These are phyloP conservation scores for Pyrenophora teres DNA, from an alignment of 2,329 filamentous ascomycete genomes.

Conservation along the genomic window DNA sequence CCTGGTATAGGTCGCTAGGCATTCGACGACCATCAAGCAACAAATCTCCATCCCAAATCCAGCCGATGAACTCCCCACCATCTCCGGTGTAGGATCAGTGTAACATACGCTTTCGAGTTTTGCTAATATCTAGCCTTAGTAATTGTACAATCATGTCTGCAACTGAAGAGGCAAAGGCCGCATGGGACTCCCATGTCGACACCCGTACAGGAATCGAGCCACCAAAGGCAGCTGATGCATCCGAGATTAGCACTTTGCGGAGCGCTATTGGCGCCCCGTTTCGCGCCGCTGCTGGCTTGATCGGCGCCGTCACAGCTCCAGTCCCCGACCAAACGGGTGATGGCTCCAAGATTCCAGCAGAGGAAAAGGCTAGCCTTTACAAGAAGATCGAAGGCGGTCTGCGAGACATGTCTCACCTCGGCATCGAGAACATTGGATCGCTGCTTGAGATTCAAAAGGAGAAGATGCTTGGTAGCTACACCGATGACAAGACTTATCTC, in stretches of 20 bases:
- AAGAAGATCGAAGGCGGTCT: constrained; percentile 43
- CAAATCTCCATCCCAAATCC: not conserved
- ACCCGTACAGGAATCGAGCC: constrained; percentile 35
- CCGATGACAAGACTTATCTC: constrained; percentile 66
- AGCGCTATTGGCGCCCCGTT: constrained; percentile 38
- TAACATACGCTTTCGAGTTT: not conserved
- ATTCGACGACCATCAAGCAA: not conserved
- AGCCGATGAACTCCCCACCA: not conserved
- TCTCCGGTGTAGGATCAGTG: not conserved
- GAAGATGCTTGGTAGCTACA: constrained; percentile 55
- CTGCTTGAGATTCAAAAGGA: constrained; percentile 44
- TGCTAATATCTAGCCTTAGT: constrained; percentile 5
- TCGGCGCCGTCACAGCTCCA: constrained; percentile 37
- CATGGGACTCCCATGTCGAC: constrained; percentile 38
- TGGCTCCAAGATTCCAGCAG: constrained; percentile 47
- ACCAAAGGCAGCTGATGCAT: constrained; percentile 37
- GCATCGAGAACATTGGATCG: constrained; percentile 44
- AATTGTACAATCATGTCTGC: constrained; percentile 12
- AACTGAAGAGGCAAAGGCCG: constrained; percentile 29
- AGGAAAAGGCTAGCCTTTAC: constrained; percentile 38
- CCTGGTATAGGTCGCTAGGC: not conserved
- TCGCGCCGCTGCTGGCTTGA: constrained; percentile 32
- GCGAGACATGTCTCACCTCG: constrained; percentile 40
- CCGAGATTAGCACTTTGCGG: constrained; percentile 40
- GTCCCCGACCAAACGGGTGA: constrained; percentile 50